Evolutionary conservation across 495 filamentous ascomycete species (phyloP), one percentile per base, ranked within the genome.

Genomic region (Lindgomyces ingoldianus): DNA sequence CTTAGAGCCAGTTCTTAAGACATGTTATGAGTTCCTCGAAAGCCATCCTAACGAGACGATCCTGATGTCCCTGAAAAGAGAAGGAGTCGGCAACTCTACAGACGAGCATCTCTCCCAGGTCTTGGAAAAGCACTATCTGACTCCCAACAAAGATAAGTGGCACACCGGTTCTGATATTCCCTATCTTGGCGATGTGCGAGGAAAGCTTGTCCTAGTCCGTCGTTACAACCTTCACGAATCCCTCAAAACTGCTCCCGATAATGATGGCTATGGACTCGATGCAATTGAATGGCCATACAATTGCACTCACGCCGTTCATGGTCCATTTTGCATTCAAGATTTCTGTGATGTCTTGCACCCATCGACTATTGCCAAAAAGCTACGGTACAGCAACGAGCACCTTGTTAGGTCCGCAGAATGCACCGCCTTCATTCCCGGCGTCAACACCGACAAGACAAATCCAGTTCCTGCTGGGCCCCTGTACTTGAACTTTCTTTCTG

Each of bases 401-500:
- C 83, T 96, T 26, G 83, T 86, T 71, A 85, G 91, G 4, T 85
- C 93, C 0, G 85, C 85, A 4, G 72, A 79, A 54, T 75, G 73
- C 44, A 71, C 78, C 3, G 77, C 71, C 33, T 66, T 64, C 3
- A 22, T 77, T 6, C 74, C 75, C 4, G 76, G 60, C 70, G 62
- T 69, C 60, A 80, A 53, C 74, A 85, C 73, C 72, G 81, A 62
- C 77, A 74, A 29, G 74, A 76, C 26, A 68, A 57, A 73, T 45
- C 67, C 71, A 1, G 69, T 71, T 3, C 68, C 70, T 18, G 53
- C 71, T 6, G 69, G 62, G 58, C 93, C 91, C 1, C 83, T 98
- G 66, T 96, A 86, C 62, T 77, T 98, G 72, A 98, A 98, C 74
- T 98, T 97, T 72, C 72, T 97, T 58, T 91, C 83, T 48, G 94